phyloP scores from a whole-genome alignment of 2,329 filamentous ascomycete genomes.

The Phialophora expanda region DNA sequence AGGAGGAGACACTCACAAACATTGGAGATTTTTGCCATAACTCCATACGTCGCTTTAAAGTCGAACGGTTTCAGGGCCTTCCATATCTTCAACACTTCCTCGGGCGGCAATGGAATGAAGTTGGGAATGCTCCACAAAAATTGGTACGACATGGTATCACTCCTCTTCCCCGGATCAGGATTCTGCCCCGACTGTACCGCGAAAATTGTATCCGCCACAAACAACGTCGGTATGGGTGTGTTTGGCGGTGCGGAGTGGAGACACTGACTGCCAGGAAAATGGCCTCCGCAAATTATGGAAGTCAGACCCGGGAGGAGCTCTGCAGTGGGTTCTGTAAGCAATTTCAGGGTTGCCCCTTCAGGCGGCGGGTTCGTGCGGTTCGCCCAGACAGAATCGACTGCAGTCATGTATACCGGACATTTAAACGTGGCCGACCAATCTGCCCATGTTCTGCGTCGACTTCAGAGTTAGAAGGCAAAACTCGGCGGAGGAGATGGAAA shows the following conservation, averaged over 20 bases:
- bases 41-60: constrained; percentile 65
- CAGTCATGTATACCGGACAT: constrained; percentile 72
- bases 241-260: constrained; percentile 46
- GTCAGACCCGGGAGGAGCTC: constrained; percentile 54
- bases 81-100: constrained; percentile 73
- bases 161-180: constrained; percentile 38
- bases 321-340: constrained; percentile 32
- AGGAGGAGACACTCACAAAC: constrained; percentile 29
- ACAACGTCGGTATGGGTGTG: constrained; percentile 65
- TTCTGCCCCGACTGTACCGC: constrained; percentile 76
- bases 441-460: constrained; percentile 60
- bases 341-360: constrained; percentile 43
- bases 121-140: constrained; percentile 36
- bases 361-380: constrained; percentile 53
- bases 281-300: constrained; percentile 74
- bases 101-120: constrained; percentile 69
- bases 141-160: constrained; percentile 34
- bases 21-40: constrained; percentile 36
- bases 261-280: constrained; percentile 77
- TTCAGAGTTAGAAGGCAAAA: not conserved
- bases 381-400: constrained; percentile 70
- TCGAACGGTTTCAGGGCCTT: constrained; percentile 66
- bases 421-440: constrained; percentile 73
- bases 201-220: constrained; percentile 78
- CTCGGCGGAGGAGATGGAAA: not conserved